Conservation (phyloP, 805 yeast genomes). For the Ogataea glucozyma region DNA sequence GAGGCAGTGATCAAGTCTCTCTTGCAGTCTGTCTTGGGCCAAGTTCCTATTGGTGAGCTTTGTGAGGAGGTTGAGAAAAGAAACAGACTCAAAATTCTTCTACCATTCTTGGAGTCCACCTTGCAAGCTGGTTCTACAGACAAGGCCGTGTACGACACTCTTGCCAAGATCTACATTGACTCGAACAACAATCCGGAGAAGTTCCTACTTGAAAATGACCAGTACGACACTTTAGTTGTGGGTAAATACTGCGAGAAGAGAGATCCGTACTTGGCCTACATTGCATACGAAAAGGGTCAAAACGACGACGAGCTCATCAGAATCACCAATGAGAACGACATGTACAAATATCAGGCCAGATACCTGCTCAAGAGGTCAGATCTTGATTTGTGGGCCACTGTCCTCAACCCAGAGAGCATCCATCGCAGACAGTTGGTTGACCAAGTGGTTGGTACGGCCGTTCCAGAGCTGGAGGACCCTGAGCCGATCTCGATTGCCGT, state of each 20-base stretch:
- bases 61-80: slow-evolving; percentile 96
- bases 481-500: slow-evolving; percentile 93
- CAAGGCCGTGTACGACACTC: slow-evolving; percentile 87
- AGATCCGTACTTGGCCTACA: slow-evolving; percentile 97
- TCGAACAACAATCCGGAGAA: slow-evolving; percentile 97
- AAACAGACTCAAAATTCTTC: slow-evolving; percentile 84
- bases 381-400: slow-evolving; percentile 75
- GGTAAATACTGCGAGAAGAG: slow-evolving; percentile 99
- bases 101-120: slow-evolving; percentile 91
- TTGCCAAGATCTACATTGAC: slow-evolving; percentile 97
- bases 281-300: slow-evolving; percentile 93
- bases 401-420: slow-evolving; percentile 69
- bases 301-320: slow-evolving; percentile 87
- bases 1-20: slow-evolving; percentile 81
- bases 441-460: slow-evolving; percentile 93
- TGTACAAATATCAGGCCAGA: slow-evolving; percentile 99
- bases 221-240: slow-evolving; percentile 90
- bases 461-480: slow-evolving; percentile 90
- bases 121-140: slow-evolving; percentile 83
- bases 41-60: slow-evolving; percentile 87
- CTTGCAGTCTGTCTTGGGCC: slow-evolving; percentile 84
- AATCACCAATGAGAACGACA: slow-evolving; percentile 94
- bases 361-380: slow-evolving; percentile 90
- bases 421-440: slow-evolving; percentile 92
- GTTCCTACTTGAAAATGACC: slow-evolving; percentile 86